phyloP scores from a whole-genome alignment of 2,329 filamentous ascomycete species.

The Penicillium hesseltinei region DNA sequence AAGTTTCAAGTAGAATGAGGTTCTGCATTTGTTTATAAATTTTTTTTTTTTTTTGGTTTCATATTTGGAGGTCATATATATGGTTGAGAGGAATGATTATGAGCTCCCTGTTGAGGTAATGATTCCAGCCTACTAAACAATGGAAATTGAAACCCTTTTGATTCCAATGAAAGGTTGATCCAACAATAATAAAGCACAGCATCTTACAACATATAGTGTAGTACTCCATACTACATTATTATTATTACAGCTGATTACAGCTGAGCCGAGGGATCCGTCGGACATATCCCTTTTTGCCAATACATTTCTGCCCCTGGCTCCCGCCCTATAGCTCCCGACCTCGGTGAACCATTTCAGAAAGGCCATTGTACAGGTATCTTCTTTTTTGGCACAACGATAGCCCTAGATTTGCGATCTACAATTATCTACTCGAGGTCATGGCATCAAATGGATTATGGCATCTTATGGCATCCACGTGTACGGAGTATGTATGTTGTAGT shows the following conservation, averaged over 20 bases:
- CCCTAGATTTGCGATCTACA: not conserved
- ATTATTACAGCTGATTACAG: not conserved
- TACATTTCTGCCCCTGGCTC: constrained; percentile 6
- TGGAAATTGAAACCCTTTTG: not conserved
- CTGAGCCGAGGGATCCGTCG: constrained; percentile 6
- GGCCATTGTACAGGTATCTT: not conserved
- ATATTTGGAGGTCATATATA: not conserved
- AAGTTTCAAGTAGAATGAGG: not conserved
- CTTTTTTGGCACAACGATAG: not conserved
- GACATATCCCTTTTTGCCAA: not conserved
- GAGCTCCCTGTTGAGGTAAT: not conserved
- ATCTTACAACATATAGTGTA: not conserved
- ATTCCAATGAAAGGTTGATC: too few species aligned
- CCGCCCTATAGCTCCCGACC: constrained; percentile 15
- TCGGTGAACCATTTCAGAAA: constrained; percentile 27
- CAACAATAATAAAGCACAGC: not conserved
- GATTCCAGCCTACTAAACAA: not conserved
- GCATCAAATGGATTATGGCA: not conserved
- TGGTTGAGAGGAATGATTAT: too few species aligned
- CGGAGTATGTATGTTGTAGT: not conserved
- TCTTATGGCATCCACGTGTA: not conserved
- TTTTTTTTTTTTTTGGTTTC: not conserved
- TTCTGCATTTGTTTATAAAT: not conserved
- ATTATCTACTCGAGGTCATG: not conserved
- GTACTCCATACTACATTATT: not conserved